These are phyloP conservation scores for Cercospora janseana DNA, from an alignment of 2,329 filamentous ascomycete genomes.

Conservation along the genomic window DNA sequence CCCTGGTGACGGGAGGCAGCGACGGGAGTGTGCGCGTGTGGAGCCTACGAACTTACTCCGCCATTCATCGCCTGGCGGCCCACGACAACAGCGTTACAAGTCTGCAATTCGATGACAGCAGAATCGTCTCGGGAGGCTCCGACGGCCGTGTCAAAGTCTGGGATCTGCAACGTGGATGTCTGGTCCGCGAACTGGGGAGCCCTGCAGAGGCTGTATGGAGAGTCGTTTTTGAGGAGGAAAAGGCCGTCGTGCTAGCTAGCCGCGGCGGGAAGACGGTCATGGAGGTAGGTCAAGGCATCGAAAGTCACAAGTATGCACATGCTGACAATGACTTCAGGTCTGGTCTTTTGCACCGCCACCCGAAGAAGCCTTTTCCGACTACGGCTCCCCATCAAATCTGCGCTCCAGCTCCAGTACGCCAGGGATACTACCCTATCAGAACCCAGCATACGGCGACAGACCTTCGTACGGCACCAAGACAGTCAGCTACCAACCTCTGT, in stretches of 20 bases:
- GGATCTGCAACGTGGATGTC: constrained; percentile 87
- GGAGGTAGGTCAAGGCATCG: constrained; percentile 66
- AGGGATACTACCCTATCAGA: constrained; percentile 30
- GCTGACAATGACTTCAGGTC: constrained; percentile 57
- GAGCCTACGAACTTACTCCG: constrained; percentile 85
- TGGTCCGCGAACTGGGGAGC: constrained; percentile 86
- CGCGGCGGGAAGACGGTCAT: constrained; percentile 85
- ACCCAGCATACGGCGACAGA: constrained; percentile 33
- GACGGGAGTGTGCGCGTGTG: constrained; percentile 95
- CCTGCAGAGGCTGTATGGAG: constrained; percentile 96
- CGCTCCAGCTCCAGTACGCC: constrained; percentile 21
- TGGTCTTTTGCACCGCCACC: constrained; percentile 93
- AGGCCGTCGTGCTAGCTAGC: constrained; percentile 92
- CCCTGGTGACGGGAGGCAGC: constrained; percentile 90
- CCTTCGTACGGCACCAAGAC: constrained; percentile 23
- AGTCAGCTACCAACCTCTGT: constrained; percentile 5
- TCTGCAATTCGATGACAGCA: constrained; percentile 91
- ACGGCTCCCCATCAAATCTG: constrained; percentile 15
- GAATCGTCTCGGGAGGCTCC: constrained; percentile 92
- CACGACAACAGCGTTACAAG: constrained; percentile 99
- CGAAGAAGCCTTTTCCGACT: constrained; percentile 38
- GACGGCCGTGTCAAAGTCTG: constrained; percentile 98
- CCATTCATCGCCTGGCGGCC: constrained; percentile 90
- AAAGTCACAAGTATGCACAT: background rate
- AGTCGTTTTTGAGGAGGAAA: constrained; percentile 97